Evolutionary conservation across 352 stramenopile genomes (phyloP), one percentile per base, ranked within the genome.

Genomic region (Pythium sukuiense): DNA sequence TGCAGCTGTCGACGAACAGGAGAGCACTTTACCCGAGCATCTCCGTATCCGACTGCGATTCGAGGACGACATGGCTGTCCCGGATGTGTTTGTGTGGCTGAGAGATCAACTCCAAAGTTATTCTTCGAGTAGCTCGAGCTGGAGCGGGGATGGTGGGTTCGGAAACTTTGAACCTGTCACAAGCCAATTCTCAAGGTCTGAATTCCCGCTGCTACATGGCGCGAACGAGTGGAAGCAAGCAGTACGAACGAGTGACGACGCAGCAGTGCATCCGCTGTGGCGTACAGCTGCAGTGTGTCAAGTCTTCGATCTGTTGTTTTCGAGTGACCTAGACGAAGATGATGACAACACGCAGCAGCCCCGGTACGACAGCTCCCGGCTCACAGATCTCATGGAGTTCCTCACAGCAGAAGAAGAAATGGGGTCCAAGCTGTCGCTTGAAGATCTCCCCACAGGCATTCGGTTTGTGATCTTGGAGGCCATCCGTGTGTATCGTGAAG

Each of bases 391-490:
- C 29, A 80, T 92, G 61, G 63, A 73, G 35, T 88, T 81, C 20
- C 67, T 93, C 16, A 66, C 65, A 7, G 74, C 72, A 1, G 76
- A 79, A 57, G 75, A 85, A 26, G 55, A 63, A 4, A 52, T 81
- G 18, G 72, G 79, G n/a, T 69, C 46, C 3, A 50, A 57, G 2
- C 59, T 92, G 11, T 67, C 61, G n/a, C 57, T 94, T 4, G 65
- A 76, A 12, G 82, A 92, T 61, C 59, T 94, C 6, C 84, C 86
- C 0, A 68, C 83, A 67, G 74, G 83, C 12, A 55, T 94, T 55
- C 76, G 74, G 5, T 82, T 87, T 59, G 77, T 82, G 13, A 76
- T 94, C 16, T 30, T 81, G 18, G 73, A 92, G 48, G 73, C 72
- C 2, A 88, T 92, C 63, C 70, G 71, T 20, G 63, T 78, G 20